A percentile compares a stretch with the other conserved stretches of the same genome.
Evolutionary conservation across 306 rosid species (phyloP).

Genomic region (Dicorynia guianensis): DNA sequence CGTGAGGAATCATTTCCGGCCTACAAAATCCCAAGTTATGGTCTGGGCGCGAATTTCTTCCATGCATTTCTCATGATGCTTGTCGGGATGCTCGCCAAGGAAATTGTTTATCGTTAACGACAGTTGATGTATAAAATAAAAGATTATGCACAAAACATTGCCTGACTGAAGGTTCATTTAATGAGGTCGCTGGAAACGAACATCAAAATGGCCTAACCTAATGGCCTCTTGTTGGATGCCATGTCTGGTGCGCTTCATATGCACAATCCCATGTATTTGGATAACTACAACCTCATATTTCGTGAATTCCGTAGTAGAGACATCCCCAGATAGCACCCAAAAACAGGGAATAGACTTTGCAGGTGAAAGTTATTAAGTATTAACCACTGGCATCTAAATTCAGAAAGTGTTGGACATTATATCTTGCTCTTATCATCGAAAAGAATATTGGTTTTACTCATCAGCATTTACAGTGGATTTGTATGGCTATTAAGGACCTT

Average conservation of each 20-base stretch:
- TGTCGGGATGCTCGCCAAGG: constrained; percentile 15
- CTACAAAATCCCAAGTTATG: no score
- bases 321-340: constrained; percentile 45
- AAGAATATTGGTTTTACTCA: not conserved
- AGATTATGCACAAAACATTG: constrained; percentile 22
- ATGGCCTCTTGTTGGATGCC: constrained; percentile 24
- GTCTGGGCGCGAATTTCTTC: no score
- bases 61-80: constrained; percentile 1
- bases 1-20: no score
- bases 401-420: not conserved
- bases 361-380: not conserved
- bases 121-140: not conserved
- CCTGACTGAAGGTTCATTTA: constrained; percentile 6
- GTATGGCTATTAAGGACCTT: not conserved
- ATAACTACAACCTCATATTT: not conserved
- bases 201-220: not conserved
- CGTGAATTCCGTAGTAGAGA: constrained; percentile 40
- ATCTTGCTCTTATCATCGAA: not conserved
- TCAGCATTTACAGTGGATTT: not conserved
- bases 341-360: not conserved
- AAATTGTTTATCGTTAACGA: not conserved
- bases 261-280: not conserved
- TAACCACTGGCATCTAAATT: not conserved
- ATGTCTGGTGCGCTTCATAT: constrained; percentile 22
- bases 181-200: not conserved